Evolutionary conservation across 768 basidiomycete species (phyloP).

Genomic region (Ephemerocybe angulata): DNA sequence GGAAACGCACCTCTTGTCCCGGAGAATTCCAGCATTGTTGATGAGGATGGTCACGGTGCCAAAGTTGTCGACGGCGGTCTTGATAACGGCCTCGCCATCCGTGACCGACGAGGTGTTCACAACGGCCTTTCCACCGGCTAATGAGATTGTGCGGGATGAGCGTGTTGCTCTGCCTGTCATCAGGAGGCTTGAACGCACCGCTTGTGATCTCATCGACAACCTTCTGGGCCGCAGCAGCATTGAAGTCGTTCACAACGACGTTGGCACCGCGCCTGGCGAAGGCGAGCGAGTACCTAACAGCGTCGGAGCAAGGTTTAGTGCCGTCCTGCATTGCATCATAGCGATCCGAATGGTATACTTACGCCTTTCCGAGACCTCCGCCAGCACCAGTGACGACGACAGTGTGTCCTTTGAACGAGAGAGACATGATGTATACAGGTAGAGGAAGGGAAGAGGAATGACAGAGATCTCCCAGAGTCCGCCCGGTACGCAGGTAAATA

Average conservation of each 20-base stretch:
- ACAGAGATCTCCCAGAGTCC: background rate
- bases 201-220: slow-evolving; percentile 86
- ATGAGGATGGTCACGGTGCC: slow-evolving; percentile 84
- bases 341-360: slow-evolving; percentile 26
- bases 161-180: background rate
- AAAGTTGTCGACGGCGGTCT: slow-evolving; percentile 81
- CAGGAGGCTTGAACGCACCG: slow-evolving; percentile 44
- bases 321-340: background rate
- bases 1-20: slow-evolving; percentile 65
- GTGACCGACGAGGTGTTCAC: slow-evolving; percentile 83
- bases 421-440: slow-evolving; percentile 36
- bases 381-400: slow-evolving; percentile 95
- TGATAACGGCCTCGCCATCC: slow-evolving; percentile 83
- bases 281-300: slow-evolving; percentile 75
- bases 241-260: slow-evolving; percentile 95
- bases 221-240: slow-evolving; percentile 79
- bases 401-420: slow-evolving; percentile 86
- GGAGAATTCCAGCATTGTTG: slow-evolving; percentile 92
- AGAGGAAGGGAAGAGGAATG: slow-evolving; percentile 3
- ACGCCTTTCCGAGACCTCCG: slow-evolving; percentile 91
- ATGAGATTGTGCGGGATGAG: background rate
- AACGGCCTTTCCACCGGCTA: slow-evolving; percentile 88
- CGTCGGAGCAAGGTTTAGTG: background rate
- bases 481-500: slow-evolving; percentile 5
- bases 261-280: slow-evolving; percentile 94